phyloP scores from a whole-genome alignment of 2,329 filamentous ascomycete species.

The Microsporum ferrugineum region DNA sequence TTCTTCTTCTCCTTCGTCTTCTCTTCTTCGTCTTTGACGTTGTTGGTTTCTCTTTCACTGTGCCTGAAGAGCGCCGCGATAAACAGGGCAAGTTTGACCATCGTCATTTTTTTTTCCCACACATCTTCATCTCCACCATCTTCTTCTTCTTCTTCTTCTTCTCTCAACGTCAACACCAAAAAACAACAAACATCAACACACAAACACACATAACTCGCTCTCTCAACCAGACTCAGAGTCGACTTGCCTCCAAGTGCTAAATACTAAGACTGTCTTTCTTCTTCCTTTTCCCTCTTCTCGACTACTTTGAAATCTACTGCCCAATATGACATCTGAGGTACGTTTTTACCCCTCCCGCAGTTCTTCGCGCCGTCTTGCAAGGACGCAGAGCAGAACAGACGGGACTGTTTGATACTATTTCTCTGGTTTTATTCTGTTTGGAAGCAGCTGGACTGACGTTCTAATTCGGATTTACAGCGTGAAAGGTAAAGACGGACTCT shows the following conservation, averaged over 20 bases:
- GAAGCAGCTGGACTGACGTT: conserved; percentile 16
- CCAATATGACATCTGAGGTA: conserved; percentile 54
- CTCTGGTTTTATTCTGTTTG: neutral
- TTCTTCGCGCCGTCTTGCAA: neutral
- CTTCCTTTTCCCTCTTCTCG: neutral
- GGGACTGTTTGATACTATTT: conserved; percentile 28
- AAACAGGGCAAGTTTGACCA: neutral
- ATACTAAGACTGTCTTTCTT: neutral
- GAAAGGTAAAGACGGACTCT: conserved; percentile 49
- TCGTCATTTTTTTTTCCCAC: neutral
- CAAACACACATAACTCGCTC: neutral
- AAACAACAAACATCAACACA: neutral
- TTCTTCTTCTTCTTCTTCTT: neutral
- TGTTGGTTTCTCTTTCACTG: neutral
- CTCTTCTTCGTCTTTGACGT: neutral
- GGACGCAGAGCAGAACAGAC: neutral
- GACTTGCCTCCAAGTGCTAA: neutral
- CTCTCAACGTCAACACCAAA: neutral
- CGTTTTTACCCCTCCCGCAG: conserved; percentile 23
- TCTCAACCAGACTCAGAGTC: neutral
- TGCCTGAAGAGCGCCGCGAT: neutral
- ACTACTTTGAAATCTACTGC: conserved; percentile 4
- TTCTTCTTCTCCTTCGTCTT: neutral
- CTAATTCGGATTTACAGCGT: conserved; percentile 41
- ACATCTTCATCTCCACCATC: neutral